Base-by-base conservation (phyloP, 1,284 basidiomycete species). In the Amylostereum areolatum region DNA sequence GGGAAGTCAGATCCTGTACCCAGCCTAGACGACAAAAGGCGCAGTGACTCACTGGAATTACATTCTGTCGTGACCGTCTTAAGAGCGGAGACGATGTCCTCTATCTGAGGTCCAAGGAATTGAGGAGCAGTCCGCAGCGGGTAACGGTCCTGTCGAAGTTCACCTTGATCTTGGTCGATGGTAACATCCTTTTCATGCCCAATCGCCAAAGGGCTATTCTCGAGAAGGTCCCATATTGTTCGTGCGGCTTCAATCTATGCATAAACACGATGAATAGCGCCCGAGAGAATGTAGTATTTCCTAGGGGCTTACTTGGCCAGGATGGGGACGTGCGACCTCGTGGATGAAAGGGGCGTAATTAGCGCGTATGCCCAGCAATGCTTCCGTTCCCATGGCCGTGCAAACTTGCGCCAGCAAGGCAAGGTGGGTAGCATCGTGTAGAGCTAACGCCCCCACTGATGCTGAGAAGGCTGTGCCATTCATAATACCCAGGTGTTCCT, bases 361-460 rank as follows among this genome's bases (percentile, higher is more conserved):
- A 8, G 76, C 85, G 42, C 79, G 79, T n/a, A 81, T 78, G 5
- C 90, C 89, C 40, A 80, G 66, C 55, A 89, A 77, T 9, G 90
- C 91, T 62, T 94, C 91, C 10, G 84, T 82, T 12, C 89, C 89
- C 75, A 94, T 80, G 1, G 92, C 90, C 0, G 92, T 94, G 58
- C 82, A 79, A 5, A 87, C 79, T 71, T 92, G 80, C 8, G 84
- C 75, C 27, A 93, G 73, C 29, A 90, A 65, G 2, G 81, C 78
- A 29, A 93, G 71, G 55, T 86, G 83, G 35, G 83, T 77, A 4
- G 89, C 81, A 50, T 91, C 88, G 60, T 85, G 78, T 33, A 89
- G 68, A 10, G 80, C 83, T 18, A 88, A 71, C 18, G 81, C 72
- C 4, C 77, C 80, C 24, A 87, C 74, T 2, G 65, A 67, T 6